Base-by-base conservation (phyloP, 805 yeast genomes). In the Candida chauliodis region DNA sequence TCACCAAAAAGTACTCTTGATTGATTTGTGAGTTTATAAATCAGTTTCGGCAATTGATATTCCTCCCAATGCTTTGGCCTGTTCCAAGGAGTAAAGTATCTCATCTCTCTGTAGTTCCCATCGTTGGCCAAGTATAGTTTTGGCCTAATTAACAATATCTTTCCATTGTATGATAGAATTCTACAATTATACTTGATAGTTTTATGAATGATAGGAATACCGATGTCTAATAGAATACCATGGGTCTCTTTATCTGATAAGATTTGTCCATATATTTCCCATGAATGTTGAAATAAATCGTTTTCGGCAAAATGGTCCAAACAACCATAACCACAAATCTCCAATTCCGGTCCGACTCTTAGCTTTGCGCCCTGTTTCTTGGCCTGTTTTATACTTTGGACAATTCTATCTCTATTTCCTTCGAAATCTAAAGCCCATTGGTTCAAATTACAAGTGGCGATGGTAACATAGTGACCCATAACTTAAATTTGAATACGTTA, bases 361-460 rank as follows among this genome's bases (percentile, higher is more conserved):
- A 95, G 72, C 14, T 71, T 66, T 0, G 99, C 95, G 11, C 87
- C 86, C 43, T 65, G 72, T 20, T 62, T 59, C 53, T 90, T 93
- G 38, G 99, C 96, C 36, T 75, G 69, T 16, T 55, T 57, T 52
- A 93, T 91, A 39, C 95, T 83, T 53, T 83, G 82, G 17, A 93
- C 52, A 46, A 93, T 91, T 41, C 99, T 72, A 55, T 90, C 96
- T 38, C 96, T 73, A 61, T 93, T 93, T 4, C 99, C 99, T 59
- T 91, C 98, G 59, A 88, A 93, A 59, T 93, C 99, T 38, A 93
- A 71, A 0, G 99, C 96, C 99, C 99, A 93, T 74, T 93, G 99
- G 66, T 93, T 93, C 47, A 93, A 72, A 52, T 90, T 88, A 63
- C 98, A 91, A 1, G 98, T 90, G 1, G 98, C 90, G 25, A 91